Base-by-base conservation (phyloP, 805 yeast species). In the Wickerhamomyces chambardii region DNA sequence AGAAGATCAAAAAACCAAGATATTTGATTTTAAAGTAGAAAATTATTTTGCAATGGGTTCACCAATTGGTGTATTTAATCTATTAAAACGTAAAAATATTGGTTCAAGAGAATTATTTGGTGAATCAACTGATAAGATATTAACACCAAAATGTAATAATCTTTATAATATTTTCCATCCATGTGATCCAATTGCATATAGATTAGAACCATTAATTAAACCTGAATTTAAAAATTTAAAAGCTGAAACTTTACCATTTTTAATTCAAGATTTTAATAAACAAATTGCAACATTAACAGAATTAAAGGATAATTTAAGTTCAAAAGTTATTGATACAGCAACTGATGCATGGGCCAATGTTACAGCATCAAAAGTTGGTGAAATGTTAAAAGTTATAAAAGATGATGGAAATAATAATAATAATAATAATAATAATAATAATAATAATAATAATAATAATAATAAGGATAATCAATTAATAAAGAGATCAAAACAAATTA, bases 161-260 rank as follows among this genome's bases (percentile, higher is more conserved):
- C 55, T 83, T 30, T 92, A 82, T 60, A 90, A 90, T 51, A 59
- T 92, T 6, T 86, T 83, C 60, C 95, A 90, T 46, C 84, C 90
- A 0, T 80, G 94, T 44, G 98, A 90, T 51, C 95, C 97, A 1
- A 79, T 92, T 29, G 89, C 90, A 0, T 86, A 89, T 48, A 64
- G 97, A 36, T 59, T 89, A 38, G 98, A 90, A 55, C 98, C 98
- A 2, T 59, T 90, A 38, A 69, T 89, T 5, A 64, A 40, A 63
- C 46, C 68, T 16, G 57, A 51, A 40, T 64, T 78, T 43, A 60
- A 75, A 0, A 52, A 62, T 8, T 57, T 67, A 37, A 64, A 68
- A 41, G 84, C 90, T 0, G 74, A 65, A 36, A 58, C 60, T 15
- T 66, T 83, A 14, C 81, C 84, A 2, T 75, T 70, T 45, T 73